Conservation (phyloP, 371 early-diverging fungal species). For the Haplosporangium sp. region DNA sequence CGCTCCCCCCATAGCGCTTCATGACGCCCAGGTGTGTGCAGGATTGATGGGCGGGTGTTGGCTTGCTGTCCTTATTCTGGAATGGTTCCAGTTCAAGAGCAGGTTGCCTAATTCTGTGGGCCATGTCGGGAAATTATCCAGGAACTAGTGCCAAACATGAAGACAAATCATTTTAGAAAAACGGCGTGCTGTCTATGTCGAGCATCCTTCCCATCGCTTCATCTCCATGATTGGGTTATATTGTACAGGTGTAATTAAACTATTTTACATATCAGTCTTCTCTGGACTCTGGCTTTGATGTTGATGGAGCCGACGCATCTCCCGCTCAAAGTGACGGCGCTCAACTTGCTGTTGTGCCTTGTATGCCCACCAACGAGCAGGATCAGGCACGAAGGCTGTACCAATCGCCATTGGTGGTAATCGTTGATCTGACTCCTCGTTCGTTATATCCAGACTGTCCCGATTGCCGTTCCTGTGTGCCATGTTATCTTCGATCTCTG, state of each 20-base stretch:
- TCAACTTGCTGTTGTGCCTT: conserved; percentile 40
- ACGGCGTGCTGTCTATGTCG: no score
- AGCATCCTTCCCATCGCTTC: no score
- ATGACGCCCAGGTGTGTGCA: conserved; percentile 32
- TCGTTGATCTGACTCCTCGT: conserved; percentile 14
- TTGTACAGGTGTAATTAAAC: no score
- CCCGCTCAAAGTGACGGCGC: conserved; percentile 23
- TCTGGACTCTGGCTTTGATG: neutral
- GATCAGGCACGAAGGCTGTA: conserved; percentile 45
- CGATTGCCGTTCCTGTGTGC: neutral
- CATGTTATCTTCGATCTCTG: no score
- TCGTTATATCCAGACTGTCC: neutral
- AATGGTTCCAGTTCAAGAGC: conserved; percentile 29
- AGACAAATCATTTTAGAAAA: no score
- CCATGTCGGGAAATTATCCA: neutral
- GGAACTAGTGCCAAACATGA: no score
- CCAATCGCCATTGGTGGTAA: conserved; percentile 54
- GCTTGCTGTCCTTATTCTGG: conserved; percentile 12
- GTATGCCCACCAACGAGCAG: conserved; percentile 52
- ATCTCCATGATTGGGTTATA: no score
- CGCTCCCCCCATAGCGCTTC: conserved; percentile 13
- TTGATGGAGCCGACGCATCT: conserved; percentile 8
- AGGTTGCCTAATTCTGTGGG: neutral
- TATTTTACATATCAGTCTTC: no score
- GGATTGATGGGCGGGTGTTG: conserved; percentile 47